phyloP scores from a whole-genome alignment of 1,284 basidiomycete species.

The Ceratobasidium sp. region DNA sequence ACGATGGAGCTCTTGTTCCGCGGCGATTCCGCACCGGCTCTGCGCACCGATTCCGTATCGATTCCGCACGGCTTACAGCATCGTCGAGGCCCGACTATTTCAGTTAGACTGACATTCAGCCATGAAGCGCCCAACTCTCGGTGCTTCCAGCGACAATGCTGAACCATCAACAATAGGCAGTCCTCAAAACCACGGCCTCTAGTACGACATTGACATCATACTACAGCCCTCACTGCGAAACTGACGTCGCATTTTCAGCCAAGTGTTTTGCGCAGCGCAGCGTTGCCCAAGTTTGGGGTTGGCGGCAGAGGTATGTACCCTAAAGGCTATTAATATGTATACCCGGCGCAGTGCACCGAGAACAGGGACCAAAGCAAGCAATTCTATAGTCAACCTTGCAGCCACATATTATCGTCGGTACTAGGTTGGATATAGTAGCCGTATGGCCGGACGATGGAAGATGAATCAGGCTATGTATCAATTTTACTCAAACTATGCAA shows the following conservation, averaged over 20 bases:
- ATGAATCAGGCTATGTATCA: not conserved
- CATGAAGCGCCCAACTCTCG: not conserved
- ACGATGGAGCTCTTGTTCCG: no score
- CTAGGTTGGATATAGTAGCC: slow-evolving; percentile 6
- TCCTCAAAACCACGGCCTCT: not conserved
- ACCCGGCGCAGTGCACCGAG: not conserved
- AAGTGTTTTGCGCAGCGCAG: not conserved
- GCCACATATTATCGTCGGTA: not conserved
- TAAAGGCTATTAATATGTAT: not conserved
- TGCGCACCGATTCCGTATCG: not conserved
- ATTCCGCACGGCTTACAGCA: slow-evolving; percentile 15
- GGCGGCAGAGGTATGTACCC: not conserved
- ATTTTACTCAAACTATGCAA: not conserved
- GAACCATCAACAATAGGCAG: not conserved
- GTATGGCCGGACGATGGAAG: not conserved
- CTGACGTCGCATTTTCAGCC: not conserved
- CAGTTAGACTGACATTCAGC: not conserved
- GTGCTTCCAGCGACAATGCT: not conserved
- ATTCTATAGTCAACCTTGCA: not conserved
- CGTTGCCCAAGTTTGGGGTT: not conserved
- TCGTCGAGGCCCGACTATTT: not conserved
- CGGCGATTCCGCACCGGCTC: no score
- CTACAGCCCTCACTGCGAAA: not conserved
- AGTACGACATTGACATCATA: slow-evolving; percentile 2
- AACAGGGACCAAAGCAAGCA: not conserved